Evolutionary conservation across 192 early-diverging fungal genomes (phyloP), one percentile per base, ranked within the genome.

Genomic region (Coemansia sp.): DNA sequence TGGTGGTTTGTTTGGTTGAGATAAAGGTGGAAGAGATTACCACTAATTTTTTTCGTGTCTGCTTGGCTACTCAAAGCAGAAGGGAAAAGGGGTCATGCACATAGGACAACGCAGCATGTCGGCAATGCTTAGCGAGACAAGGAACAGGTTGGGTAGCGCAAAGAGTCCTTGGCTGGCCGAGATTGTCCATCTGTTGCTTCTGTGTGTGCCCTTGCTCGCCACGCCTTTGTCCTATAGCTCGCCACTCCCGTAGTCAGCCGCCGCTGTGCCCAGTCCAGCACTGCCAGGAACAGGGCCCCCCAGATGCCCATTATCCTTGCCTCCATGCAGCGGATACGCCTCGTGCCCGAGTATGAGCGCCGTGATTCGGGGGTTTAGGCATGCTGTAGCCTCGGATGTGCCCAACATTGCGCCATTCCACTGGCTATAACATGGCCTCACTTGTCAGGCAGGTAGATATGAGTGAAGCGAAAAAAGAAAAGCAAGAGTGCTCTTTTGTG

Each of bases 331-430:
- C 57, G 33, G 33, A 60, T 34, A 34, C 57, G 57, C 57, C 57
- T n/a, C 57, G 57, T 34, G 57, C 57, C 57, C 57, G 57, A 60
- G 57, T 60, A 60, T 60, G 57, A 60, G 31, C 31, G 31, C 27
- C 55, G 55, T 29, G 55, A 59, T 34, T 59, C 31, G 15, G 15
- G 15, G 29, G 3, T 54, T 54, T 54, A 27, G 20, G 29, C 4
- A 18, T 49, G 47, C 22, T 20, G n/a, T 16, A 5, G 27, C 55
- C 12, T 31, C 55, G 5, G 55, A 29, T 29, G 15, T 33, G 29
- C 31, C 15, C 52, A 29, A 22, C 24, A 54, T 54, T 54, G 52
- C 52, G 22, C 52, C 24, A 44, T 44, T 44, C 13, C 13, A 3
- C 16, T 44, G 43, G 43, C 43, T 16, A 44, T 16, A 16, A 18